phyloP scores from a whole-genome alignment of 768 basidiomycete species.

The Tricholoma sp. region DNA sequence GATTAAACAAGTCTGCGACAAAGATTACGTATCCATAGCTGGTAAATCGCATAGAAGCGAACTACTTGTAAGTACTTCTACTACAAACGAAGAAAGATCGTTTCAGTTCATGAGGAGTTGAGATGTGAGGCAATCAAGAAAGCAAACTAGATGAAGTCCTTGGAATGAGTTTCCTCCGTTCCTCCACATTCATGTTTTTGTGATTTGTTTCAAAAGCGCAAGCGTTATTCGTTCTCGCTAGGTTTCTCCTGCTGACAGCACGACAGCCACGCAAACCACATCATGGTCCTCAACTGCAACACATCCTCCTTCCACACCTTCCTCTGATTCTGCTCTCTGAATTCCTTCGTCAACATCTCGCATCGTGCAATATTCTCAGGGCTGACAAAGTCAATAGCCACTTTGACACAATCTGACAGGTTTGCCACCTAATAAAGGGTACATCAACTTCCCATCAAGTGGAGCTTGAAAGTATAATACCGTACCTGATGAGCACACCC shows the following conservation, averaged over 20 bases:
- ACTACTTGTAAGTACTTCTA: too few relatives aligned
- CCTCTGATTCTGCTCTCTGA: conserved; percentile 83
- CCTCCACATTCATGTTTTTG: too few relatives aligned
- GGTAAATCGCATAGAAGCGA: too few relatives aligned
- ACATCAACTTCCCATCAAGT: not conserved
- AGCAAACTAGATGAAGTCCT: too few relatives aligned
- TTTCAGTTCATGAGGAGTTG: too few relatives aligned
- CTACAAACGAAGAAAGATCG: too few relatives aligned
- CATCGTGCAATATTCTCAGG: conserved; percentile 89
- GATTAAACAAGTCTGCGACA: too few relatives aligned
- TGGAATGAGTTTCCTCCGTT: too few relatives aligned
- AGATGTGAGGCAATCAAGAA: too few relatives aligned
- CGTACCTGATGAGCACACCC: conserved; percentile 87
- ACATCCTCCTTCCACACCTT: conserved; percentile 95
- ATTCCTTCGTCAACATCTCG: conserved; percentile 81
- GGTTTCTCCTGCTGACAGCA: conserved; percentile 37
- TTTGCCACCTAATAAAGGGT: conserved; percentile 67
- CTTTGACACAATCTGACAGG: conserved; percentile 92
- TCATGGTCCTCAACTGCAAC: conserved; percentile 84
- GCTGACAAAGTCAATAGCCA: conserved; percentile 92
- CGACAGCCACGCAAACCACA: conserved; percentile 91
- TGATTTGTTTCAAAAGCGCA: too few relatives aligned
- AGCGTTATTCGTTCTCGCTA: not conserved
- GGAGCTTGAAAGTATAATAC: not conserved
- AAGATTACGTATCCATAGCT: too few relatives aligned